Evolutionary conservation across 768 basidiomycete species (phyloP).

Genomic region (Panaeolus papilionaceus): DNA sequence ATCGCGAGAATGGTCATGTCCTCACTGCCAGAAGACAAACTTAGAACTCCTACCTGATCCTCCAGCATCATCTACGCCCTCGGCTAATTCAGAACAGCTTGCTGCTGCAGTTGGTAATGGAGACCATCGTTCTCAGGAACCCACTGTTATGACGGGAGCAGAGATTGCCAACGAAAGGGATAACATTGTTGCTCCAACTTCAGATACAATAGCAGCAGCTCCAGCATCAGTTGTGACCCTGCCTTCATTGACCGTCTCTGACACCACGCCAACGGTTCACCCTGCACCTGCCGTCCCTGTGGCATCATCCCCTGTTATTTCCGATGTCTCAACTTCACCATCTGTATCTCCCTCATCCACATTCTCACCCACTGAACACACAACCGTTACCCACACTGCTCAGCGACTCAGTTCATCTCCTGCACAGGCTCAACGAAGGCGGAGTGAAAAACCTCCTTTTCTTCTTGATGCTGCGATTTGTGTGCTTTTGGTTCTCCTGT

Average conservation of each 20-base stretch:
- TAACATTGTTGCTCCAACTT: neutral
- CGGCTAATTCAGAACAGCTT: neutral
- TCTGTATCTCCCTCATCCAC: conserved; percentile 3
- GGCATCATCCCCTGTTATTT: conserved; percentile 6
- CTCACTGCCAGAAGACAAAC: conserved; percentile 74
- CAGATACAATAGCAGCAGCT: neutral
- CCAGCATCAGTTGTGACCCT: neutral
- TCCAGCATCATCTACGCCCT: conserved; percentile 24
- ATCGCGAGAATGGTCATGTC: conserved; percentile 83
- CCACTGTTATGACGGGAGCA: neutral
- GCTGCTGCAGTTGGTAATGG: neutral
- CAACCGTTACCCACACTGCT: neutral
- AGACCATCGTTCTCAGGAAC: neutral
- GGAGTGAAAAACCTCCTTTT: conserved; percentile 56
- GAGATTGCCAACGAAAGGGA: neutral
- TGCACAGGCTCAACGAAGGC: conserved; percentile 18
- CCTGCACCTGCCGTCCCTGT: neutral
- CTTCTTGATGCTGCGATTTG: conserved; percentile 79
- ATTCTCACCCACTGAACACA: conserved; percentile 8
- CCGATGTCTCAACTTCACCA: conserved; percentile 5
- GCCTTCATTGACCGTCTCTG: conserved; percentile 1
- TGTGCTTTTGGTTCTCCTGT: conserved; percentile 69
- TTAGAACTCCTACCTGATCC: conserved; percentile 76
- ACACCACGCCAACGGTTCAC: neutral
- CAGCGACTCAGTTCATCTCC: neutral